Percentiles rank a stretch among this genome's conserved stretches.
These are phyloP conservation scores for Biscogniauxia marginata DNA, from an alignment of 2,329 filamentous ascomycete species.

Conservation along the genomic window DNA sequence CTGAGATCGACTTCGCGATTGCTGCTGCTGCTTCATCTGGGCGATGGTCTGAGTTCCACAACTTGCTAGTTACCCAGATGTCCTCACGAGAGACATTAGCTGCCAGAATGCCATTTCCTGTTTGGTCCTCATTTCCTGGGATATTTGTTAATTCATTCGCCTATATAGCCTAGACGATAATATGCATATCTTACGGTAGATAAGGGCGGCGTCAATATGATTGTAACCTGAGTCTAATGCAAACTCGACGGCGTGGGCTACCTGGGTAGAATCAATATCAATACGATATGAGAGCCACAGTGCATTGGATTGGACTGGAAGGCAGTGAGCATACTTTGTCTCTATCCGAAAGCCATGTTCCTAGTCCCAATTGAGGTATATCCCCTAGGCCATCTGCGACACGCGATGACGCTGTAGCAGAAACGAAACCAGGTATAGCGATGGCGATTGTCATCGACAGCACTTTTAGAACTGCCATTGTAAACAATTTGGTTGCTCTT, in stretches of 20 bases:
- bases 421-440: slow-evolving; percentile 9
- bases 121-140: slow-evolving; percentile 46
- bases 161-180: background rate
- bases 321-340: slow-evolving; percentile 16
- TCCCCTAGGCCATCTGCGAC: slow-evolving; percentile 9
- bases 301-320: background rate
- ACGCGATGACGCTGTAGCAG: too few species aligned
- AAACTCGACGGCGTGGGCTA: slow-evolving; percentile 30
- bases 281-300: background rate
- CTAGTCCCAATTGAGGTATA: slow-evolving; percentile 31
- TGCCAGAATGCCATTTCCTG: slow-evolving; percentile 46
- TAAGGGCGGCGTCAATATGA: slow-evolving; percentile 31
- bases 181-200: slow-evolving; percentile 24
- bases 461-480: too few species aligned
- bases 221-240: slow-evolving; percentile 29
- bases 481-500: too few species aligned
- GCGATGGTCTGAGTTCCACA: slow-evolving; percentile 33
- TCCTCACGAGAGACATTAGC: slow-evolving; percentile 50
- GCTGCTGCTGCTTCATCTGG: slow-evolving; percentile 40
- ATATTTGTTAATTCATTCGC: background rate
- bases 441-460: slow-evolving; percentile 35
- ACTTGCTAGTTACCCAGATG: slow-evolving; percentile 48
- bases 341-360: slow-evolving; percentile 31
- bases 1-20: slow-evolving; percentile 45
- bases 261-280: slow-evolving; percentile 9